phyloP scores from a whole-genome alignment of 805 yeast species.

The Zygosaccharomyces lentus region DNA sequence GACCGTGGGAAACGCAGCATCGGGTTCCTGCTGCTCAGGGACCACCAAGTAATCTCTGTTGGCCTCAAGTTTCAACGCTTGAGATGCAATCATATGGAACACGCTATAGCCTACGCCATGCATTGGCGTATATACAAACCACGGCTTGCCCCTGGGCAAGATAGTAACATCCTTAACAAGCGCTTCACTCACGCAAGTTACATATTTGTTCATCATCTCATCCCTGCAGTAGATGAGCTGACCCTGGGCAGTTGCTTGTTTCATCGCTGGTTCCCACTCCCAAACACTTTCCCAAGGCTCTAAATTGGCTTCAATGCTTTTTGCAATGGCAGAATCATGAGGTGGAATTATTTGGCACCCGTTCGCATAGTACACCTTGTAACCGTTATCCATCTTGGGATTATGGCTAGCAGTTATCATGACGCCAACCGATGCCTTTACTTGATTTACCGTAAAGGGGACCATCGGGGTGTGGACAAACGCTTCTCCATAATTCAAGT shows the following conservation, averaged over 20 bases:
- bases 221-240: constrained; percentile 40
- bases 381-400: constrained; percentile 85
- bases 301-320: constrained; percentile 54
- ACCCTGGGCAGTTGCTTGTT: constrained; percentile 22
- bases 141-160: constrained; percentile 19
- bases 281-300: constrained; percentile 55
- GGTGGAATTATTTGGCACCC: constrained; percentile 98
- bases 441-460: constrained; percentile 73
- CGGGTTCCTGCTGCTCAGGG: constrained; percentile 63
- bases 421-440: constrained; percentile 69
- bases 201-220: constrained; percentile 42
- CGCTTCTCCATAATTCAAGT: constrained; percentile 36
- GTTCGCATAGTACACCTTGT: constrained; percentile 87
- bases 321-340: constrained; percentile 71
- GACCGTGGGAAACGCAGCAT: constrained; percentile 84
- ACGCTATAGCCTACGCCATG: constrained; percentile 87
- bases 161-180: constrained; percentile 30
- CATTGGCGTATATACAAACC: constrained; percentile 85
- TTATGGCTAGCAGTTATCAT: constrained; percentile 92
- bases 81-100: constrained; percentile 37
- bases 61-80: constrained; percentile 38
- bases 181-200: constrained; percentile 30
- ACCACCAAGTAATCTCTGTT: constrained; percentile 42
- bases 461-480: constrained; percentile 84
- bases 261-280: constrained; percentile 42